phyloP scores from a whole-genome alignment of 1,139 yeast species.

The Martiniozyma asiatica region DNA sequence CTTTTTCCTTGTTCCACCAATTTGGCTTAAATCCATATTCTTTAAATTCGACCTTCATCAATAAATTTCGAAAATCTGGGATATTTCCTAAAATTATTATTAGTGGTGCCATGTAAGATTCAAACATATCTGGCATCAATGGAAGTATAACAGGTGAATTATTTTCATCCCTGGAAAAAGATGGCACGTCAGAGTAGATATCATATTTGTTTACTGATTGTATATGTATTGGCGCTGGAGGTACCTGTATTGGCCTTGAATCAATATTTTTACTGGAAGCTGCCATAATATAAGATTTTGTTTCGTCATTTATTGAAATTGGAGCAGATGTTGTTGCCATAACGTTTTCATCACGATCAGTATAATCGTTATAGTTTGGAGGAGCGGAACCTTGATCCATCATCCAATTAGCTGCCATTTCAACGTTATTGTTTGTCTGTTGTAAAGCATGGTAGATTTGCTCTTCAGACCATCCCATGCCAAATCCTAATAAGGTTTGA shows the following conservation, averaged over 20 bases:
- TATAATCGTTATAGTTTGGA: neutral
- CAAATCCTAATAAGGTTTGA: no score
- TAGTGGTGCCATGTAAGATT: conserved; percentile 29
- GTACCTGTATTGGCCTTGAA: neutral
- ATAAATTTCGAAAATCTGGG: conserved; percentile 26
- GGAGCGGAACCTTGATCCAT: neutral
- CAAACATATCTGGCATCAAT: conserved; percentile 20
- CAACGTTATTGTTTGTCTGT: conserved; percentile 35
- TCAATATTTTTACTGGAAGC: neutral
- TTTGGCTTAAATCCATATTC: conserved; percentile 28
- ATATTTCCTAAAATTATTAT: conserved; percentile 32
- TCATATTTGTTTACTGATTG: conserved; percentile 8
- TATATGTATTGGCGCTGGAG: conserved; percentile 1
- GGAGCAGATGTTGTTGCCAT: no score
- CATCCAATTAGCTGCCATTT: conserved; percentile 30
- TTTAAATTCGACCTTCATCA: conserved; percentile 24
- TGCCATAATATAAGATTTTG: no score
- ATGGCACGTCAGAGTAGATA: conserved; percentile 22
- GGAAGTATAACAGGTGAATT: conserved; percentile 29
- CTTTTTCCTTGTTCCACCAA: conserved; percentile 33
- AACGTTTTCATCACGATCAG: neutral
- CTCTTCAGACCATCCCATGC: conserved; percentile 50
- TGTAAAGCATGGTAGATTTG: conserved; percentile 32
- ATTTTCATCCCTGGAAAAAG: conserved; percentile 10
- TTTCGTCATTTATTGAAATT: no score